phyloP scores from a whole-genome alignment of 805 yeast species.

The Wickerhamomyces strasburgensis region DNA sequence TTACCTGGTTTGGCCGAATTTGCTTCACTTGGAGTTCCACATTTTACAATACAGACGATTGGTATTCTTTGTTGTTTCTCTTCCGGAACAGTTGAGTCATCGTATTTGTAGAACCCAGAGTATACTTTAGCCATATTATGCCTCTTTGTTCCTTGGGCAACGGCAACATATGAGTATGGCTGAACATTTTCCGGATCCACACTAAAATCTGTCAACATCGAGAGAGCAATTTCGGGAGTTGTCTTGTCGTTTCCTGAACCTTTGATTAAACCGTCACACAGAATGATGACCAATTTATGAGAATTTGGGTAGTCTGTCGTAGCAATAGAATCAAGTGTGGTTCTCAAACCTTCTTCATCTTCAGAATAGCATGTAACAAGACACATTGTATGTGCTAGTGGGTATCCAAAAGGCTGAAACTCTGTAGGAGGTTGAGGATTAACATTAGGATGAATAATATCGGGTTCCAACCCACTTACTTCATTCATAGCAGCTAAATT shows the following conservation, averaged over 20 bases:
- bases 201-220: constrained; percentile 79
- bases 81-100: constrained; percentile 64
- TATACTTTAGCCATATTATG: constrained; percentile 98
- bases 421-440: constrained; percentile 89
- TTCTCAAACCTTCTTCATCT: constrained; percentile 78
- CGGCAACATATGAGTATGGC: constrained; percentile 89
- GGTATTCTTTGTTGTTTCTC: constrained; percentile 88
- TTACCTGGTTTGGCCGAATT: constrained; percentile 78
- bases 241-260: constrained; percentile 87
- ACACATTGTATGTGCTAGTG: constrained; percentile 69
- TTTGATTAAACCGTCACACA: constrained; percentile 92
- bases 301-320: constrained; percentile 95
- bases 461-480: constrained; percentile 48
- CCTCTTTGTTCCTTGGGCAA: constrained; percentile 88
- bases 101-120: constrained; percentile 88
- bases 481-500: constrained; percentile 20
- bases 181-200: constrained; percentile 69
- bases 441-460: constrained; percentile 65
- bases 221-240: constrained; percentile 86
- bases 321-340: constrained; percentile 88
- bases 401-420: constrained; percentile 81
- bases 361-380: constrained; percentile 94
- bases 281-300: constrained; percentile 76
- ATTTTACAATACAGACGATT: constrained; percentile 70
- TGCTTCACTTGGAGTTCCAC: constrained; percentile 82